Percentiles rank a stretch among this genome's conserved stretches.
phyloP scores from a whole-genome alignment of 2,329 filamentous ascomycete genomes.

The Microsporum ferrugineum region DNA sequence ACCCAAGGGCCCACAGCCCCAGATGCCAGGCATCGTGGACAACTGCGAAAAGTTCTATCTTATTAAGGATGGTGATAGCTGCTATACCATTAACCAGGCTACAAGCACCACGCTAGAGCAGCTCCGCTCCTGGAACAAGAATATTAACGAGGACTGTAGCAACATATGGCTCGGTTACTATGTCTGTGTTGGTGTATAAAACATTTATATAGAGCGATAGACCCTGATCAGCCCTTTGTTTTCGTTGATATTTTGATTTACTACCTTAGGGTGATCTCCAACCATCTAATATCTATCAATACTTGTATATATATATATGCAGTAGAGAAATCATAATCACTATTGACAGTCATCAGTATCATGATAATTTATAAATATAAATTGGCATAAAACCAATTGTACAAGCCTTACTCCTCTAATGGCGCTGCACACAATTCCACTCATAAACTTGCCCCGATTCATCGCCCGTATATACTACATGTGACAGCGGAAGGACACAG shows the following conservation, averaged over 20 bases:
- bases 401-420: constrained; percentile 17
- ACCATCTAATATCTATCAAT: neutral
- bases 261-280: too few species aligned
- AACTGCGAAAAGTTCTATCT: constrained; percentile 4
- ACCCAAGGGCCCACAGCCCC: neutral
- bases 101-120: neutral
- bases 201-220: neutral
- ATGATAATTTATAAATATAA: neutral
- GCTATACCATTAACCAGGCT: neutral
- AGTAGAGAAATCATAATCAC: neutral
- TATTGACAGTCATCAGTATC: constrained; percentile 1
- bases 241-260: too few species aligned
- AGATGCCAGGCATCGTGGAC: neutral
- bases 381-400: neutral
- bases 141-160: neutral
- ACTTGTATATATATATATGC: too few species aligned
- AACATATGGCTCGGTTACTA: neutral
- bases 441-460: constrained; percentile 74
- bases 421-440: constrained; percentile 46
- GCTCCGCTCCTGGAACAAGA: neutral
- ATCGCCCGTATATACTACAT: constrained; percentile 83
- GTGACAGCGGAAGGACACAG: constrained; percentile 71
- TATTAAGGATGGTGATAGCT: neutral
- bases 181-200: neutral
- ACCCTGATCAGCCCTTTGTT: too few species aligned